These are phyloP conservation scores for Trichoderma atroviride DNA, from an alignment of 2,329 filamentous ascomycete genomes.

Conservation along the genomic window DNA sequence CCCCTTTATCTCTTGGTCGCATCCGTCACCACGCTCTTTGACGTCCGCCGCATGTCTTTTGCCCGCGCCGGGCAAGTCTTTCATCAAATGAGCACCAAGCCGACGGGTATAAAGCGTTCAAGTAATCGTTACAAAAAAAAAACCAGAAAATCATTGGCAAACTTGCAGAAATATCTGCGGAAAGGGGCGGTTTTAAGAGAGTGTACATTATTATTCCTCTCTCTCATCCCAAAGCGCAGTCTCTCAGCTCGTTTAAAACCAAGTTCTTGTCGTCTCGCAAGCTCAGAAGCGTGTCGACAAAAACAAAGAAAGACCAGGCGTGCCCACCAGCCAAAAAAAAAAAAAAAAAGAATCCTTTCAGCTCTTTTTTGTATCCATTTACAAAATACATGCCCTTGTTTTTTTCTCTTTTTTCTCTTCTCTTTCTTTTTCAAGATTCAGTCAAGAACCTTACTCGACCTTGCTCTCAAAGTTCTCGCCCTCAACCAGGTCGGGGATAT, in stretches of 20 bases:
- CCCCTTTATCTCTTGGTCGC: conserved; percentile 28
- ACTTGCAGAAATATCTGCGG: conserved; percentile 33
- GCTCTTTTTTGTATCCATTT: conserved; percentile 23
- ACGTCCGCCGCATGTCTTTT: conserved; percentile 30
- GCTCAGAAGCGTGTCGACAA: conserved; percentile 6
- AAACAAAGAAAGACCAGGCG: conserved; percentile 16
- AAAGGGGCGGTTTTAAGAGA: conserved; percentile 28
- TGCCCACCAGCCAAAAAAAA: conserved; percentile 5
- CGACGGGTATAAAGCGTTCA: conserved; percentile 20
- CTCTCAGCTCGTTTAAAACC: conserved; percentile 21
- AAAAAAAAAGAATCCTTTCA: conserved; percentile 4
- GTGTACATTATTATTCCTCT: conserved; percentile 19
- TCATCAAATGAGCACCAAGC: conserved; percentile 29
- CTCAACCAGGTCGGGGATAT: conserved; percentile 95
- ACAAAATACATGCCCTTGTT: conserved; percentile 16
- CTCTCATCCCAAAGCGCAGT: conserved; percentile 20
- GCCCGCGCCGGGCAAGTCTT: conserved; percentile 34
- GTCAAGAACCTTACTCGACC: conserved; percentile 71
- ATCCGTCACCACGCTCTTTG: conserved; percentile 31
- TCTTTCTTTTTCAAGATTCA: not conserved
- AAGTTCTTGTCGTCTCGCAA: conserved; percentile 20
- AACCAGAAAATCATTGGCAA: conserved; percentile 28
- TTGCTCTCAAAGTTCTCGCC: conserved; percentile 99
- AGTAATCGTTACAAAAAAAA: conserved; percentile 27
- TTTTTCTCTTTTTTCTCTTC: not conserved